Evolutionary conservation across 495 filamentous ascomycete genomes (phyloP).

Genomic region (Lepidopterella palustris): DNA sequence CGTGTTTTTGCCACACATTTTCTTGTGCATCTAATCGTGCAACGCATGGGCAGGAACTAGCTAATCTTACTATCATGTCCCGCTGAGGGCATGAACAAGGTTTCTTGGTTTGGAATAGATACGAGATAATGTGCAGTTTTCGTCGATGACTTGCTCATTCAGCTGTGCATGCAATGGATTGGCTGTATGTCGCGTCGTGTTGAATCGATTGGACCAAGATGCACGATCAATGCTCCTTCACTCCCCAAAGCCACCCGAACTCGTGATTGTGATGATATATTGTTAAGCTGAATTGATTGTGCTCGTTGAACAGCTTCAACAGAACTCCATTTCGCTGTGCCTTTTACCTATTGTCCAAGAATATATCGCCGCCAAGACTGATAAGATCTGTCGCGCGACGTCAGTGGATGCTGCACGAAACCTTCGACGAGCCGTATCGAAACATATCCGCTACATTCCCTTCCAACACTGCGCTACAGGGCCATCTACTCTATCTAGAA

Average conservation of each 20-base stretch:
- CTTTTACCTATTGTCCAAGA: neutral
- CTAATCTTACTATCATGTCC: no score
- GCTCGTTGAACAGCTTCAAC: neutral
- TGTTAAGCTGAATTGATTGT: neutral
- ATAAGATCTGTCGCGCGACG: neutral
- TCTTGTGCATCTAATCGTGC: no score
- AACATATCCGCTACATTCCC: neutral
- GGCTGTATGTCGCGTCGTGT: neutral
- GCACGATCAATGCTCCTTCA: neutral
- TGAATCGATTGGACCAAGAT: neutral
- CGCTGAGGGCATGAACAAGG: no score
- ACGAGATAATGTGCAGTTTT: neutral
- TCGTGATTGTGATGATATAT: neutral
- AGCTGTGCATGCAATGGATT: conserved; percentile 3
- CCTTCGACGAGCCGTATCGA: neutral
- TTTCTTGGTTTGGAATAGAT: no score
- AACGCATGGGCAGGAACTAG: no score
- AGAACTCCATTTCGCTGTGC: neutral
- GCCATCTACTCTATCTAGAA: neutral
- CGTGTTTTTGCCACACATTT: no score
- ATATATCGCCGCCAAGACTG: neutral
- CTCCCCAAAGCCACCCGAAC: neutral
- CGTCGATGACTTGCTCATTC: neutral
- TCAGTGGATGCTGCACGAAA: neutral
- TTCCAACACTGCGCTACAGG: neutral